Percentiles rank a stretch among this genome's conserved stretches.
Conservation (phyloP, 1,139 yeast species). For the Scheffersomyces illinoinensis region DNA sequence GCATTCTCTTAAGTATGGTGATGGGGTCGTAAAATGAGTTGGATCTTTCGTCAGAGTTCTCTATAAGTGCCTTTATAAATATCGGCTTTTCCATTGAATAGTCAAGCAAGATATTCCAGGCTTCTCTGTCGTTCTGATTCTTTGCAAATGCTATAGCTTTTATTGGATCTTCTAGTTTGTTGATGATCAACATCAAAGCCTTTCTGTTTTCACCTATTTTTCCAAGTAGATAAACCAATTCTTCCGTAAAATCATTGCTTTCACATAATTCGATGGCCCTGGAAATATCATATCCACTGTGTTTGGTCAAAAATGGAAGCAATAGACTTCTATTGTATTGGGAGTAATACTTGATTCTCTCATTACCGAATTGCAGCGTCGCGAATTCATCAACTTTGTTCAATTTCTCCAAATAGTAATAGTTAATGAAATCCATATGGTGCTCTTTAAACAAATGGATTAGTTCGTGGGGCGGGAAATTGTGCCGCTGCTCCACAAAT, state of each 20-base stretch:
- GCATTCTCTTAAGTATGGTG: slow-evolving; percentile 64
- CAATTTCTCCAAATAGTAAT: slow-evolving; percentile 59
- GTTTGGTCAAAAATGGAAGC: slow-evolving; percentile 53
- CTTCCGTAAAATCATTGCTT: slow-evolving; percentile 52
- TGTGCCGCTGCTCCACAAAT: slow-evolving; percentile 66
- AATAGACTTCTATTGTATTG: slow-evolving; percentile 56
- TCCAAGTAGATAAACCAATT: slow-evolving; percentile 79
- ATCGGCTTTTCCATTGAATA: slow-evolving; percentile 72
- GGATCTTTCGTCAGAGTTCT: slow-evolving; percentile 60
- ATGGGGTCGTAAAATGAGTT: slow-evolving; percentile 62
- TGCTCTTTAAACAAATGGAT: slow-evolving; percentile 46
- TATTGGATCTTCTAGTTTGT: slow-evolving; percentile 73
- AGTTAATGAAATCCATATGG: slow-evolving; percentile 54
- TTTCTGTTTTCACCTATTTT: slow-evolving; percentile 77
- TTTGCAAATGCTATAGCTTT: slow-evolving; percentile 82
- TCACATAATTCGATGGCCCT: slow-evolving; percentile 68
- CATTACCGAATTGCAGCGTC: slow-evolving; percentile 60
- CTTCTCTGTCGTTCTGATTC: slow-evolving; percentile 66
- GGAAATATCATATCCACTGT: slow-evolving; percentile 62
- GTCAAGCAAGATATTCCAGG: slow-evolving; percentile 76
- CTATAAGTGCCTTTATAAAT: slow-evolving; percentile 73
- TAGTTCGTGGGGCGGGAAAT: slow-evolving; percentile 54
- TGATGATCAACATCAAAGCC: slow-evolving; percentile 76
- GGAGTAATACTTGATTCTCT: slow-evolving; percentile 64
- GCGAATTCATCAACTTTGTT: slow-evolving; percentile 54